Conservation (phyloP, 257 asterid genomes). For the Linaria vulgaris region DNA sequence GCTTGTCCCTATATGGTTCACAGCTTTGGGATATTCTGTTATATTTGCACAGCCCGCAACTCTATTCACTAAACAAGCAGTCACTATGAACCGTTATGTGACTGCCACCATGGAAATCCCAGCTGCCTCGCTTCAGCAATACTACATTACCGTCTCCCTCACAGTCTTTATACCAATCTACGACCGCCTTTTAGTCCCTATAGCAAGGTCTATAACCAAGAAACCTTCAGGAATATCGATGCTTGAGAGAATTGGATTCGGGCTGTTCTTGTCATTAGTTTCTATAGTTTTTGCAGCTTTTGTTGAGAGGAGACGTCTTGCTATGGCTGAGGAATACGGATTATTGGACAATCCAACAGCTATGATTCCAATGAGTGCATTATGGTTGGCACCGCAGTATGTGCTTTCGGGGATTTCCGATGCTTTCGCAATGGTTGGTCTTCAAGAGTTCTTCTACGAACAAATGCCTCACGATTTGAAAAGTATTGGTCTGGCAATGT, state of each 20-base stretch:
- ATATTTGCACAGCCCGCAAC: constrained; percentile 33
- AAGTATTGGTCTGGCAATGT: constrained; percentile 43
- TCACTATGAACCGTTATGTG: constrained; percentile 32
- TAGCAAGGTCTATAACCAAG: constrained; percentile 41
- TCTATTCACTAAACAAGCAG: constrained; percentile 38
- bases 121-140: constrained; percentile 36
- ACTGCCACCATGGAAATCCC: constrained; percentile 25
- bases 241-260: constrained; percentile 57
- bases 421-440: constrained; percentile 42
- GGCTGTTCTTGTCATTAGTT: constrained; percentile 38
- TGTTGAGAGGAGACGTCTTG: constrained; percentile 47
- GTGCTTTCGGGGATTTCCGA: constrained; percentile 41
- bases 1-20: constrained; percentile 32
- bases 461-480: constrained; percentile 44
- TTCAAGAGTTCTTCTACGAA: constrained; percentile 60
- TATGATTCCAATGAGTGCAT: constrained; percentile 58
- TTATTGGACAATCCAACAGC: constrained; percentile 42
- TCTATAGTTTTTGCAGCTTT: constrained; percentile 59
- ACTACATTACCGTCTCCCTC: constrained; percentile 20
- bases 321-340: constrained; percentile 40
- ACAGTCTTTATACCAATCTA: constrained; percentile 37
- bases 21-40: constrained; percentile 31
- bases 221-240: constrained; percentile 55
- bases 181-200: constrained; percentile 43
- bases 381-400: constrained; percentile 66